Evolutionary conservation across 1,284 basidiomycete genomes (phyloP), one percentile per base, ranked within the genome.

Genomic region (Leccinum fallax): DNA sequence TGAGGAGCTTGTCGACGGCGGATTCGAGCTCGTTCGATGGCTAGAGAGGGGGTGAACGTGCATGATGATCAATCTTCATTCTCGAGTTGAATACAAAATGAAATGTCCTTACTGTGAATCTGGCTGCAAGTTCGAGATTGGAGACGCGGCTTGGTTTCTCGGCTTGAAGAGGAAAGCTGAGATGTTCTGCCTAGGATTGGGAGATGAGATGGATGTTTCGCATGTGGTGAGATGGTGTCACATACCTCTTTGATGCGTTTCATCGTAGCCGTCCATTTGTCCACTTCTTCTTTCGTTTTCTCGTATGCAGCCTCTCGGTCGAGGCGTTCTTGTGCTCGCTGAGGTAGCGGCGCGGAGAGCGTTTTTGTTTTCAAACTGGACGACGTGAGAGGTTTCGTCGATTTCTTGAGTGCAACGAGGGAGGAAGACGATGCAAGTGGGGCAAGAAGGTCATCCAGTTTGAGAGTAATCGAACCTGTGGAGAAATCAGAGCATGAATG

Each of bases 271-370:
- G 87, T 87, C 97, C 97, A 99, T 78, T 97, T 97, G 66, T 93
- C 87, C 3, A 97, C 92, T 74, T 98, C 96, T 67, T 87, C 85
- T 71, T 94, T 94, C 3, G 95, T 97, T 75, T 92, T 85, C 70
- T 95, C 93, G 75, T 98, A 98, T 0, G 97, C 97, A 4, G 95
- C 97, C 73, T 95, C 88, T 52, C 97, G 88, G 70, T 98, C 95
- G 1, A 98, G 78, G 53, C 92, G 88, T 65, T 98, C 95, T 74
- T 98, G 94, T 0, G 89, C 86, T 36, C 94, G 85, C 28, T 89
- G 87, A 3, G 95, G 94, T 1, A 98, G 81, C 0, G 97, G 97
- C 0, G 94, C 95, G 4, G 93, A 78, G 3, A 98, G 81, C 0
- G 90, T 85, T 61, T 88, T 86, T 65, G 68, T 76, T 65, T 73